Evolutionary conservation across 2,329 filamentous ascomycete genomes (phyloP).

Genomic region (Alternaria sp.): DNA sequence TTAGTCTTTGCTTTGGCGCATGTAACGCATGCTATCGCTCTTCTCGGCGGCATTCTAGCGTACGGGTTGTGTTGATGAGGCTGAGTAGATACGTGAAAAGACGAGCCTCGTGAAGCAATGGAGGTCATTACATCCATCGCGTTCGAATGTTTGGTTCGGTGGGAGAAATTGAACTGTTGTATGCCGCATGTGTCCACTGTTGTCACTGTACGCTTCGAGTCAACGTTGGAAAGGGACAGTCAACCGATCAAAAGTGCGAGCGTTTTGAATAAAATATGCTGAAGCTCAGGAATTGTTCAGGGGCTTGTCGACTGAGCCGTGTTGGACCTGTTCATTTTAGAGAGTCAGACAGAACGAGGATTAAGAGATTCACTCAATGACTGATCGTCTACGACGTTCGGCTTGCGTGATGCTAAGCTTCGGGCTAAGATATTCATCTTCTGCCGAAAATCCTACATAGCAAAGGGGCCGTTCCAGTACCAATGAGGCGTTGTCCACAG

Average conservation of each 20-base stretch:
- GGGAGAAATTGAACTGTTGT: not conserved
- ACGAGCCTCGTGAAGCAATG: constrained; percentile 21
- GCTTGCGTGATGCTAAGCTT: constrained; percentile 27
- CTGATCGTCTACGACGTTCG: constrained; percentile 34
- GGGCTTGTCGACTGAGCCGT: constrained; percentile 31
- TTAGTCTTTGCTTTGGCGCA: constrained; percentile 52
- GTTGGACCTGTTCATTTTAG: constrained; percentile 35
- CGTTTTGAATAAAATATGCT: not conserved
- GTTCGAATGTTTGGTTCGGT: constrained; percentile 22
- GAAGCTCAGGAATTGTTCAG: constrained; percentile 23
- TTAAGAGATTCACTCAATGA: constrained; percentile 27
- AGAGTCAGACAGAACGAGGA: constrained; percentile 31
- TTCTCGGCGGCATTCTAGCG: constrained; percentile 41
- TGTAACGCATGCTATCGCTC: constrained; percentile 51
- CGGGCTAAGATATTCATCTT: constrained; percentile 26
- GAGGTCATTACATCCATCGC: constrained; percentile 24
- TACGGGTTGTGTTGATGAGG: constrained; percentile 38
- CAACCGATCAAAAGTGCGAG: not conserved
- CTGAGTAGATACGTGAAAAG: constrained; percentile 19
- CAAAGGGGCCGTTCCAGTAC: constrained; percentile 25
- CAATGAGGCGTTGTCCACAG: constrained; percentile 17
- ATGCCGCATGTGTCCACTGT: not conserved
- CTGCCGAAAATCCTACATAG: constrained; percentile 29
- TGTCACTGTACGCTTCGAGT: not conserved
- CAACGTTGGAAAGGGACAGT: not conserved